phyloP scores from a whole-genome alignment of 495 filamentous ascomycete genomes.

The Tetracladium marchalianum region DNA sequence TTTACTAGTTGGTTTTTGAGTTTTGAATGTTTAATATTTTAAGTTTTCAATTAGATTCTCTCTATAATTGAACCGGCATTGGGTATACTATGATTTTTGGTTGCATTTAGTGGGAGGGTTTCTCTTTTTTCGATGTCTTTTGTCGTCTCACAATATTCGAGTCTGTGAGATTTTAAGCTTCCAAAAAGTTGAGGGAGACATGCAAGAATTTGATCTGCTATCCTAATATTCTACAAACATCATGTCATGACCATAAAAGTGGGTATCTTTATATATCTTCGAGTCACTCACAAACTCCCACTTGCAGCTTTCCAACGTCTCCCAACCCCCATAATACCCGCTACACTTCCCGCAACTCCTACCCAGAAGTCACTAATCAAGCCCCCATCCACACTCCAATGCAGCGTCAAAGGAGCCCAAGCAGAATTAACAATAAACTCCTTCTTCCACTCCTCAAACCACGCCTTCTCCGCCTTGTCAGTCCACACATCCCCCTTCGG shows the following conservation, averaged over 20 bases:
- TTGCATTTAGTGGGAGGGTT: too few species aligned
- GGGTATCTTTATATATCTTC: too few species aligned
- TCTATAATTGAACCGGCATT: too few species aligned
- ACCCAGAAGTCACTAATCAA: constrained; percentile 47
- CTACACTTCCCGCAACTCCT: constrained; percentile 54
- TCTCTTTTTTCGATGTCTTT: too few species aligned
- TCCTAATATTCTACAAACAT: too few species aligned
- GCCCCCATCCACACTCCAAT: constrained; percentile 73
- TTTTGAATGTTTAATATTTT: neutral
- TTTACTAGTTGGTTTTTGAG: neutral
- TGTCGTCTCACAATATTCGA: too few species aligned
- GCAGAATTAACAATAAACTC: constrained; percentile 39
- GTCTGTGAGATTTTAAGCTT: too few species aligned
- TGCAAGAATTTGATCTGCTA: too few species aligned
- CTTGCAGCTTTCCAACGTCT: constrained; percentile 45
- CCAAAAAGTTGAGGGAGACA: too few species aligned
- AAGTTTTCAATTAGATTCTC: too few species aligned
- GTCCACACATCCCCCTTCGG: constrained; percentile 9
- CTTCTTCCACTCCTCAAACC: constrained; percentile 32
- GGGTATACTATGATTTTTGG: too few species aligned
- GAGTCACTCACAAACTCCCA: neutral
- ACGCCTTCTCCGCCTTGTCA: constrained; percentile 28
- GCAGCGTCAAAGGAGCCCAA: constrained; percentile 53
- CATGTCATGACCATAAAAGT: too few species aligned
- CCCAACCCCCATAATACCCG: constrained; percentile 55